Evolutionary conservation across 129 eudicot genomes (phyloP).

Genomic region (Chrysanthemum seticuspe): DNA sequence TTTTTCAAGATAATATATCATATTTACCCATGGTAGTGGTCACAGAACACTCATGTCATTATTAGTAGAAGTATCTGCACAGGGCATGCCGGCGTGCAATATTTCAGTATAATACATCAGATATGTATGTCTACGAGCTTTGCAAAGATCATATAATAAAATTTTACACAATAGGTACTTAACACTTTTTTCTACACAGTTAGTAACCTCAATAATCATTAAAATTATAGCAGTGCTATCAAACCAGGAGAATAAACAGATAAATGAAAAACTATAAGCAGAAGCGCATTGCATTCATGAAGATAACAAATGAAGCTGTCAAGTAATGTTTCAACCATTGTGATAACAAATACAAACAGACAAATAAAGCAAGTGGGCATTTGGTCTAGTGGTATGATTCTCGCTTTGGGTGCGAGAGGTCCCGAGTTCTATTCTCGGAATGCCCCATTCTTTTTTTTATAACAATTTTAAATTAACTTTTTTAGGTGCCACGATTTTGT

Average conservation of each 20-base stretch:
- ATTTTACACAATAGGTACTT: not conserved
- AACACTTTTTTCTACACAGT: not conserved
- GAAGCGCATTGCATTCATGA: constrained; percentile 5
- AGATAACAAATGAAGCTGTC: not conserved
- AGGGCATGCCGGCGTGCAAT: not conserved
- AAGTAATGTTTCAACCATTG: not conserved
- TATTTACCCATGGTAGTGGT: too few species aligned
- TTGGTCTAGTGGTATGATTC: constrained; percentile 99
- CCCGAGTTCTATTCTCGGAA: constrained; percentile 99
- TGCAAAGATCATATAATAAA: constrained; percentile 1
- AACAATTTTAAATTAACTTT: not conserved
- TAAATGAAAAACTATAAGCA: constrained; percentile 9
- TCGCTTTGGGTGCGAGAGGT: constrained; percentile 99
- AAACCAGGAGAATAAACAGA: not conserved
- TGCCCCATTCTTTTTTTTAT: constrained; percentile 46
- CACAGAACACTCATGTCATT: too few species aligned
- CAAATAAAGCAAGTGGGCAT: constrained; percentile 52
- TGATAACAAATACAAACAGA: not conserved
- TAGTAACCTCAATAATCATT: not conserved
- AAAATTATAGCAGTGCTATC: not conserved
- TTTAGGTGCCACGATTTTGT: constrained; percentile 3
- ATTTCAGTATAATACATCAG: constrained; percentile 2
- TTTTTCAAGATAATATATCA: too few species aligned
- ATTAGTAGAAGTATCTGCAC: constrained; percentile 1
- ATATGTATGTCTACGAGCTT: not conserved